These are phyloP conservation scores for Chondrus crispus DNA, from an alignment of 23 red algal species.

Conservation along the genomic window DNA sequence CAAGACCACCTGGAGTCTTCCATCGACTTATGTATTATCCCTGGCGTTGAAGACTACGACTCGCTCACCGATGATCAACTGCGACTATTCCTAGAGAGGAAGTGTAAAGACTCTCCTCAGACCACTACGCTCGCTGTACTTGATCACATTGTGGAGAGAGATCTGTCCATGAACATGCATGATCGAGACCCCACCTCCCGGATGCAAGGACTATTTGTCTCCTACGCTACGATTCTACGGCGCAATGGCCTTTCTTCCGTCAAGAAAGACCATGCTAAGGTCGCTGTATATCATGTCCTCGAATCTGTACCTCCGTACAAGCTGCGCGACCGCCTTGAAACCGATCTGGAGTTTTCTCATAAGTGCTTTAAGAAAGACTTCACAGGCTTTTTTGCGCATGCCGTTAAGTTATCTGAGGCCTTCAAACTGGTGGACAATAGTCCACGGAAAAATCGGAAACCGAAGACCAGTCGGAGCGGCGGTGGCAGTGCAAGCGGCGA, in stretches of 20 bases:
- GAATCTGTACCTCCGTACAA: background rate
- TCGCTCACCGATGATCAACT: background rate
- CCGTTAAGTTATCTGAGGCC: background rate
- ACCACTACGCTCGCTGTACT: background rate
- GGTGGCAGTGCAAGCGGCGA: background rate
- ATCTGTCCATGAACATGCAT: background rate
- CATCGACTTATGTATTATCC: background rate
- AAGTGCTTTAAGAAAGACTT: background rate
- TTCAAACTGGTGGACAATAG: background rate
- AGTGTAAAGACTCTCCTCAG: too few species aligned
- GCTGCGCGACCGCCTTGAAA: background rate
- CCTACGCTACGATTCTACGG: background rate
- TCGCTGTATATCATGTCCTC: background rate
- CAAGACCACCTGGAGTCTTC: background rate
- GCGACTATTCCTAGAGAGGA: background rate
- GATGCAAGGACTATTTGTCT: background rate
- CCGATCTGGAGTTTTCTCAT: background rate
- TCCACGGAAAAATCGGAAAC: background rate
- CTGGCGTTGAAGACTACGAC: background rate
- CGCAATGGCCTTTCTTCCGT: background rate
- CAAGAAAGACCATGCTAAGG: background rate
- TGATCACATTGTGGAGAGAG: background rate
- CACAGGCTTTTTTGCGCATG: background rate
- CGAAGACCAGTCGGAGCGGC: background rate
- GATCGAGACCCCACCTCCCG: background rate